Base-by-base conservation (phyloP, 164 flowering plant species). In the Euptelea pleiosperma region DNA sequence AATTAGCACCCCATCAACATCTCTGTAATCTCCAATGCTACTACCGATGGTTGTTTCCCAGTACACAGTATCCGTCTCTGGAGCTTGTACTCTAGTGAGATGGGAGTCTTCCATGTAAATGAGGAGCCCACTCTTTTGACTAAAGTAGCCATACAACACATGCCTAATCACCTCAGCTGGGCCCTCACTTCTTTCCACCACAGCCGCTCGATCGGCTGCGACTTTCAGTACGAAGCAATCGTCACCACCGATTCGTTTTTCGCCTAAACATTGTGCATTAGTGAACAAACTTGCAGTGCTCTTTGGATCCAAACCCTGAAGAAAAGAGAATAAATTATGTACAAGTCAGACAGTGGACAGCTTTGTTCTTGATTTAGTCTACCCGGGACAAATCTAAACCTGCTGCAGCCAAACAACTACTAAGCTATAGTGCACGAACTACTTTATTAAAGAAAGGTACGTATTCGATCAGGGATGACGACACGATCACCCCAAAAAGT, bases 11-110 rank as follows among this genome's bases (percentile, higher is more conserved):
- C 95, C 97, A 21, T 87, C 97, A 1, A 90, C 86, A 39, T 82
- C 85, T 33, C 79, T 65, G 64, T 90, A 87, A 55, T 90, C 97
- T 0, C 73, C 78, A 8, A 90, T 70, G 68, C 77, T 78, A 57
- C 82, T 83, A 9, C 87, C 87, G 16, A 85, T 85, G 5, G 84
- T 87, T 18, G 91, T 90, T 68, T 90, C 97, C 97, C 95, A 87
- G 51, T 87, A 87, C 29, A 85, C 69, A 0, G 84, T 49, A n/a
- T 76, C 83, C n/a, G 70, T 58, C n/a, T 70, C 81, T 0, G 73
- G 71, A 12, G 79, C 53, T 5, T 73, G 75, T 0, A 80, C 88
- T 52, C 95, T 62, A 0, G 88, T 90, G 8, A 90, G 78, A 41
- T 90, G 97, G 0, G 93, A 87, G 67, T 90, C 97, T 68, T 90